Evolutionary conservation across 2,329 filamentous ascomycete genomes (phyloP).

Genomic region (Verruconis gallopava): DNA sequence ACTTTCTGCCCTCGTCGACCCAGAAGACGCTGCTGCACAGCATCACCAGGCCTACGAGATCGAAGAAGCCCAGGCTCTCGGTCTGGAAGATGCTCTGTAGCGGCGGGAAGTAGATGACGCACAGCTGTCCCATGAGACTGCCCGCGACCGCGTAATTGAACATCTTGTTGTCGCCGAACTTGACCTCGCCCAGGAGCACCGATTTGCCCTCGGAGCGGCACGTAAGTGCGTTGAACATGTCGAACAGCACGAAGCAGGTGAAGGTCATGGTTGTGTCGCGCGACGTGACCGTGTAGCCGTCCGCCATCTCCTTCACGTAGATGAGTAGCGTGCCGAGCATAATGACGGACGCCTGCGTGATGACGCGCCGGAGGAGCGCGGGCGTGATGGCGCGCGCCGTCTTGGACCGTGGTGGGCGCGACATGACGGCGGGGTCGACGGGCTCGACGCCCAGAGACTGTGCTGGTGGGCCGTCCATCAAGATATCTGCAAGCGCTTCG

Average conservation of each 20-base stretch:
- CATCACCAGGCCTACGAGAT: slow-evolving; percentile 58
- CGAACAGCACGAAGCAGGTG: slow-evolving; percentile 95
- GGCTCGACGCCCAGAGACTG: slow-evolving; percentile 93
- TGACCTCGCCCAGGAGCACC: slow-evolving; percentile 71
- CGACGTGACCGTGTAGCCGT: slow-evolving; percentile 69
- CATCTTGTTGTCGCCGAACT: slow-evolving; percentile 73
- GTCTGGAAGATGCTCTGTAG: slow-evolving; percentile 94
- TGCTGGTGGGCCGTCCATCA: slow-evolving; percentile 97
- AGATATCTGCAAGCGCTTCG: slow-evolving; percentile 56
- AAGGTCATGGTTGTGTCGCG: slow-evolving; percentile 99
- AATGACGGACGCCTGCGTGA: slow-evolving; percentile 78
- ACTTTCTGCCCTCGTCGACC: slow-evolving; percentile 86
- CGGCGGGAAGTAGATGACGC: slow-evolving; percentile 91
- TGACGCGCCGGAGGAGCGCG: slow-evolving; percentile 67
- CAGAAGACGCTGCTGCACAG: slow-evolving; percentile 88
- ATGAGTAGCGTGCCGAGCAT: slow-evolving; percentile 85
- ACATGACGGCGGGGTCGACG: slow-evolving; percentile 91
- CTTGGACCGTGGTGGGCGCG: slow-evolving; percentile 71
- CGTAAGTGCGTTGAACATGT: slow-evolving; percentile 97
- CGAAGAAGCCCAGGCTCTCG: slow-evolving; percentile 61
- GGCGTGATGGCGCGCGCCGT: slow-evolving; percentile 84
- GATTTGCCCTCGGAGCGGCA: slow-evolving; percentile 89
- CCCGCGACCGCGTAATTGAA: slow-evolving; percentile 94
- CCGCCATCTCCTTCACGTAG: slow-evolving; percentile 82
- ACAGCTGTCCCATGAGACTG: slow-evolving; percentile 69